Evolutionary conservation across 352 stramenopile genomes (phyloP).

Genomic region (Globisporangium takayamanum): DNA sequence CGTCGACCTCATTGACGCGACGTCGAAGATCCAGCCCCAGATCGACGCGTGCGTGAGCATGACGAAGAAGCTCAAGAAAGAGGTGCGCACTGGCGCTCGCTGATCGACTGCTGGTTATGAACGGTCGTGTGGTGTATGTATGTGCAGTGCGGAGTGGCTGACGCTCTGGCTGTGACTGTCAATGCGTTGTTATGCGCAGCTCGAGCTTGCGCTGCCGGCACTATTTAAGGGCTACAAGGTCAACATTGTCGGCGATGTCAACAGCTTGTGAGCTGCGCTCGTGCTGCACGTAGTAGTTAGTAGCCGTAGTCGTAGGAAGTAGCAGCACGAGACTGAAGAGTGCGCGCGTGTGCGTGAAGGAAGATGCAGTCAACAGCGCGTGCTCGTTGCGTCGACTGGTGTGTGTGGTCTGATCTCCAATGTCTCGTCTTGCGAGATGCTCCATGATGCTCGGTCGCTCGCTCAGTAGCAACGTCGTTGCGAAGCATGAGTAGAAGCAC

Average conservation of each 20-base stretch:
- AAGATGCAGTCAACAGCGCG: background rate
- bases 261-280: conserved; percentile 38
- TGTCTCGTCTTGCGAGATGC: background rate
- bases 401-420: background rate
- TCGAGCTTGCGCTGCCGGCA: conserved; percentile 48
- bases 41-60: conserved; percentile 37
- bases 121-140: too few relatives aligned
- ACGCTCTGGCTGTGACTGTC: too few relatives aligned
- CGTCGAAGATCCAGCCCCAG: conserved; percentile 43
- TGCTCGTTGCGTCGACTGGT: background rate
- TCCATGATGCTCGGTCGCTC: too few relatives aligned
- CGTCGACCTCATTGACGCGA: conserved; percentile 53
- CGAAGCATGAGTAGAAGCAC: background rate
- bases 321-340: background rate
- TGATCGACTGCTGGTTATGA: too few relatives aligned
- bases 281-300: too few relatives aligned
- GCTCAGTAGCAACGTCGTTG: background rate
- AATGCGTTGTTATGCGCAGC: conserved; percentile 15
- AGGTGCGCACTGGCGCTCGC: too few relatives aligned
- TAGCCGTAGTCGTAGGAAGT: background rate
- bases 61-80: conserved; percentile 68
- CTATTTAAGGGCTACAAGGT: conserved; percentile 78
- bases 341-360: background rate
- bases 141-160: background rate
- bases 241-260: conserved; percentile 78